Conservation (phyloP, 139 green algal species). For the Yamagishiella unicocca region DNA sequence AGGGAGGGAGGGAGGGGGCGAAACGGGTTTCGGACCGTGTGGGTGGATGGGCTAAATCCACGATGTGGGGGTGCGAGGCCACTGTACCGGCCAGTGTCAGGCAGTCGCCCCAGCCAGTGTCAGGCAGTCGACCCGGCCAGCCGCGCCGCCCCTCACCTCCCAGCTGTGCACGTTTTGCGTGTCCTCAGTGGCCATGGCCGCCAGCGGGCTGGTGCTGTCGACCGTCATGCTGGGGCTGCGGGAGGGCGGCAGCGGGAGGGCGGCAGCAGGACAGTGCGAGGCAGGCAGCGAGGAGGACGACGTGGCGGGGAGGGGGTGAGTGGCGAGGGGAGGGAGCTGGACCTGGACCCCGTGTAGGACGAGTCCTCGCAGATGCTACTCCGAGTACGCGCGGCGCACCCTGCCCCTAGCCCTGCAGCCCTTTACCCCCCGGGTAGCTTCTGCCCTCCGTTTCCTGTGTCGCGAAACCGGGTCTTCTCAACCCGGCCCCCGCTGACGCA, state of each 20-base stretch:
- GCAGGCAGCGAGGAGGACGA: background rate
- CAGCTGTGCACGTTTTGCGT: conserved; percentile 52
- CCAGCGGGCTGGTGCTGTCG: conserved; percentile 30
- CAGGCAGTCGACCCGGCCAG: too few species aligned
- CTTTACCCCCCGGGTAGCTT: background rate
- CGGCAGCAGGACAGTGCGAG: background rate
- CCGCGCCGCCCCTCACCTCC: conserved; percentile 34
- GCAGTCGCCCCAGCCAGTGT: too few species aligned
- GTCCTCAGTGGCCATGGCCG: background rate
- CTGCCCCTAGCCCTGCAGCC: too few species aligned
- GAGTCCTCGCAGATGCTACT: too few species aligned
- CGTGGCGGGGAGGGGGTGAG: background rate
- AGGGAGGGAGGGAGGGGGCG: conserved; percentile 2
- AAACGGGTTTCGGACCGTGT: background rate
- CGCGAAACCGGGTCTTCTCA: too few species aligned
- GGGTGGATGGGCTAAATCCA: too few species aligned
- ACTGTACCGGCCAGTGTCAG: too few species aligned
- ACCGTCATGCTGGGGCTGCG: conserved; percentile 25
- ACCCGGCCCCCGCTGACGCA: background rate
- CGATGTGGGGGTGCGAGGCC: too few species aligned
- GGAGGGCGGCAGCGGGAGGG: background rate
- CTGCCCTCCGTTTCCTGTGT: too few species aligned
- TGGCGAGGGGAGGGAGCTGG: too few species aligned
- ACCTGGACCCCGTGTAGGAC: too few species aligned
- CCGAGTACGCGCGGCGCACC: too few species aligned